These are phyloP conservation scores for Chaetomidium leptoderma DNA, from an alignment of 495 filamentous ascomycete genomes.

Conservation along the genomic window DNA sequence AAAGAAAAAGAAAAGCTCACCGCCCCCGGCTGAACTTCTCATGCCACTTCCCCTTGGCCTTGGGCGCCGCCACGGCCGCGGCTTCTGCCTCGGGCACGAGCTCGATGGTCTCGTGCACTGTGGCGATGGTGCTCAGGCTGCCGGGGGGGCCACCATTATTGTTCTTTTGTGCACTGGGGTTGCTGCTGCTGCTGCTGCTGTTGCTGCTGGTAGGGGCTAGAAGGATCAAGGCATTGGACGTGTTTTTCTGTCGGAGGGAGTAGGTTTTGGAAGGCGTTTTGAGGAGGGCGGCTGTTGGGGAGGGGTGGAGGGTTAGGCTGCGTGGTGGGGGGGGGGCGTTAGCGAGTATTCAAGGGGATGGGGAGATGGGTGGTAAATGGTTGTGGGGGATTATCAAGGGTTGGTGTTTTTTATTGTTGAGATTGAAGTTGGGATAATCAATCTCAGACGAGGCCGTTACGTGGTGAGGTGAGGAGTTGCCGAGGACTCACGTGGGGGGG, in stretches of 20 bases:
- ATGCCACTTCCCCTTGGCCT: slow-evolving; percentile 77
- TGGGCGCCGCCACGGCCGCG: slow-evolving; percentile 34
- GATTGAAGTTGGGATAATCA: neutral
- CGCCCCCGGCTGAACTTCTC: slow-evolving; percentile 65
- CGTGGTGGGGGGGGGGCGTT: neutral
- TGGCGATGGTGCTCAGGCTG: slow-evolving; percentile 59
- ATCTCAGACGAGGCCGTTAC: no score
- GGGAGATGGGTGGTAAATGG: no score
- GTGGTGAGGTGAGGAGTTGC: neutral
- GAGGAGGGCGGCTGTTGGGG: slow-evolving; percentile 63
- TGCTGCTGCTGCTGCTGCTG: slow-evolving; percentile 16
- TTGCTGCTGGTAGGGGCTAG: slow-evolving; percentile 44
- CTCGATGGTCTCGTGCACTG: slow-evolving; percentile 71
- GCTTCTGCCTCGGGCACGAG: slow-evolving; percentile 40
- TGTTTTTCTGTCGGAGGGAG: slow-evolving; percentile 82
- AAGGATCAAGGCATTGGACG: slow-evolving; percentile 80
- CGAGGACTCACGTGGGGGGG: slow-evolving; percentile 53
- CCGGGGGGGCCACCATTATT: neutral
- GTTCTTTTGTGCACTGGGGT: slow-evolving; percentile 19
- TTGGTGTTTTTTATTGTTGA: no score
- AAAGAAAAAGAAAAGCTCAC: no score
- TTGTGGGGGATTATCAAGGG: no score
- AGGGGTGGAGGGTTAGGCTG: slow-evolving; percentile 66
- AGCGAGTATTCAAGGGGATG: neutral
- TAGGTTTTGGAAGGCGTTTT: slow-evolving; percentile 67